phyloP scores from a whole-genome alignment of 75 land plant species.

The Cunninghamia lanceolata region DNA sequence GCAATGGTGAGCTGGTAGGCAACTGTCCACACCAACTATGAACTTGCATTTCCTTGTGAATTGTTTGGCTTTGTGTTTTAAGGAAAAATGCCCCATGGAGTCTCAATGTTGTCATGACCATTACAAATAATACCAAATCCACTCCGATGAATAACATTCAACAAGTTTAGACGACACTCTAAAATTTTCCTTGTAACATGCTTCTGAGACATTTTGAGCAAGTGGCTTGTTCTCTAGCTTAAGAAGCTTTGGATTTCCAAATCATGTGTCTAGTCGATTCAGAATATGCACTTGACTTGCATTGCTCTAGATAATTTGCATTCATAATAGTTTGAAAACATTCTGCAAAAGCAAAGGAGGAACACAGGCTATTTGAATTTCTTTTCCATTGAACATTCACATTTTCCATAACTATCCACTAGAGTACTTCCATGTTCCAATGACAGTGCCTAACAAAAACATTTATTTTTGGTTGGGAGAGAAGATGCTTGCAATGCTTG shows the following conservation, averaged over 20 bases:
- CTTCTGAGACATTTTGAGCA: slow-evolving; percentile 92
- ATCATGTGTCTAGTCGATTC: slow-evolving; percentile 84
- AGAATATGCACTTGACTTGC: slow-evolving; percentile 87
- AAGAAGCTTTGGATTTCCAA: slow-evolving; percentile 91
- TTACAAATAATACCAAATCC: too few species aligned
- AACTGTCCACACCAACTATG: neutral
- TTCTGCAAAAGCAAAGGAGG: slow-evolving; percentile 86
- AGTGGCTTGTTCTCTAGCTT: slow-evolving; percentile 90
- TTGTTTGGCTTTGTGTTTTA: neutral
- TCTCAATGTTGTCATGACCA: too few species aligned
- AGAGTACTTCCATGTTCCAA: too few species aligned
- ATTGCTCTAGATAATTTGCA: slow-evolving; percentile 88
- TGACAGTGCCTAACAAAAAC: too few species aligned
- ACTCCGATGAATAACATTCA: slow-evolving; percentile 75
- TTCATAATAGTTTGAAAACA: slow-evolving; percentile 90
- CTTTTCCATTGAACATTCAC: too few species aligned
- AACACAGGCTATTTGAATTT: slow-evolving; percentile 69
- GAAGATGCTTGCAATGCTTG: too few species aligned
- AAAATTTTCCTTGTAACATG: slow-evolving; percentile 86
- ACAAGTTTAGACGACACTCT: slow-evolving; percentile 74
- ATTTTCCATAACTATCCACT: too few species aligned
- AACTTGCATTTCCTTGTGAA: neutral
- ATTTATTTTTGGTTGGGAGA: too few species aligned
- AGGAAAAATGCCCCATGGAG: too few species aligned
- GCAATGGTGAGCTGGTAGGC: neutral